These are phyloP conservation scores for Inonotus hispidus DNA, from an alignment of 1,284 basidiomycete species.

Conservation along the genomic window DNA sequence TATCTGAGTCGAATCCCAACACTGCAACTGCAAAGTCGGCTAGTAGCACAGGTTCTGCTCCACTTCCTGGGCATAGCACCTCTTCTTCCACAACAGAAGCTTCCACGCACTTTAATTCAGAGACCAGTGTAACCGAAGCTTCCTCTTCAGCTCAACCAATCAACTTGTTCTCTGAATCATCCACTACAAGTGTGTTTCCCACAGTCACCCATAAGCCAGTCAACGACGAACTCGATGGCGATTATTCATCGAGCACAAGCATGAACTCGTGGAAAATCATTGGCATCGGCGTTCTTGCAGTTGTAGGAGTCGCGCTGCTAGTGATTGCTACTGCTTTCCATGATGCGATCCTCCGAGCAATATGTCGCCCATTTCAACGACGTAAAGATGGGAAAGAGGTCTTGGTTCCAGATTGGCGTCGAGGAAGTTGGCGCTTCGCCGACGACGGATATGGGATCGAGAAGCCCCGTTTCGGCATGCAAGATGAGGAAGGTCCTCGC, in stretches of 20 bases:
- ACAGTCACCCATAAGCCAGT: neutral
- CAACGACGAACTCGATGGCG: neutral
- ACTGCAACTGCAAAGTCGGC: neutral
- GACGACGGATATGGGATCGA: conserved; percentile 5
- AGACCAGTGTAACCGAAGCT: neutral
- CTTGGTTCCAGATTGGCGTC: conserved; percentile 17
- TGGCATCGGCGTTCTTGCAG: conserved; percentile 15
- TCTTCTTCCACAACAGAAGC: neutral
- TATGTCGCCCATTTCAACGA: neutral
- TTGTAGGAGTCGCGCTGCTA: conserved; percentile 9
- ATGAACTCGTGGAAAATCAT: conserved; percentile 19
- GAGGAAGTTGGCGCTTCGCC: conserved; percentile 15
- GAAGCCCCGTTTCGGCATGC: neutral
- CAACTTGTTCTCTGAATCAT: neutral
- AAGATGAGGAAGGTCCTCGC: conserved; percentile 2
- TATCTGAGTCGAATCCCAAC: neutral
- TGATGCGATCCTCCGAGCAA: conserved; percentile 6
- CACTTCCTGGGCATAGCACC: neutral
- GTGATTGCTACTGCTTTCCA: conserved; percentile 15
- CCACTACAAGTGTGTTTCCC: neutral
- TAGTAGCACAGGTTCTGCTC: neutral
- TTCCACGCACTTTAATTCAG: neutral
- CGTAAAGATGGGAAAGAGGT: conserved; percentile 4
- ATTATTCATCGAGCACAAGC: conserved; percentile 1
- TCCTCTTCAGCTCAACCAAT: neutral